Evolutionary conservation across 495 filamentous ascomycete genomes (phyloP), one percentile per base, ranked within the genome.

Genomic region (Xylaria flabelliformis): DNA sequence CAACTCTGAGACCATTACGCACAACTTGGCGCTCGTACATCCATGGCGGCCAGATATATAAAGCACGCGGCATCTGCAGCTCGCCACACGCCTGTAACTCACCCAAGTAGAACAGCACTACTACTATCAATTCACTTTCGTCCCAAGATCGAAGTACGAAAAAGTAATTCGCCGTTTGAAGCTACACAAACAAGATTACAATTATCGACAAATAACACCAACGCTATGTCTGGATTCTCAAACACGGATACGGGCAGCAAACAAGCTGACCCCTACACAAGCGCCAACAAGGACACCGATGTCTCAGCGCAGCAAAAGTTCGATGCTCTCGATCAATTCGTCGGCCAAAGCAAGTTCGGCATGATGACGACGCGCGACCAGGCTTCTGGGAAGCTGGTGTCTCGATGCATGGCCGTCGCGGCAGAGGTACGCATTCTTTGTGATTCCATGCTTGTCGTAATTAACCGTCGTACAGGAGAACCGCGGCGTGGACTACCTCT

Each of bases 321-420:
- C 62, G 88, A 93, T 67, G 93, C 92, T 67, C 86, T 97, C 19
- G 79, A 83, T 71, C 77, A 83, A 6, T 96, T 97, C 83, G 86
- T 93, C 75, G 82, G 86, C 8, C 81, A 84, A 48, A 84, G 86
- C 82, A 96, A 96, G 81, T 97, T 94, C 80, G 92, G 94, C 81
- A 88, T 92, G 82, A 91, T 92, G 77, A 91, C 90, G 26, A 92
- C 90, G 15, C 85, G 88, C 32, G 90, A 93, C 34, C 81, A 83
- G 2, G 72, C 77, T 29, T 85, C 81, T 17, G 89, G 88, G 9
- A 83, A 89, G 36, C 82, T 98, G 26, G 88, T 91, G 13, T 95
- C 91, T 15, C 85, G 95, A 69, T 96, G 93, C 81, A 98, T 98
- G 95, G 93, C 93, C 2, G 77, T 97, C 13, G 93, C 94, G 29